phyloP scores from a whole-genome alignment of 768 basidiomycete species.

The Lactarius akahatsu region DNA sequence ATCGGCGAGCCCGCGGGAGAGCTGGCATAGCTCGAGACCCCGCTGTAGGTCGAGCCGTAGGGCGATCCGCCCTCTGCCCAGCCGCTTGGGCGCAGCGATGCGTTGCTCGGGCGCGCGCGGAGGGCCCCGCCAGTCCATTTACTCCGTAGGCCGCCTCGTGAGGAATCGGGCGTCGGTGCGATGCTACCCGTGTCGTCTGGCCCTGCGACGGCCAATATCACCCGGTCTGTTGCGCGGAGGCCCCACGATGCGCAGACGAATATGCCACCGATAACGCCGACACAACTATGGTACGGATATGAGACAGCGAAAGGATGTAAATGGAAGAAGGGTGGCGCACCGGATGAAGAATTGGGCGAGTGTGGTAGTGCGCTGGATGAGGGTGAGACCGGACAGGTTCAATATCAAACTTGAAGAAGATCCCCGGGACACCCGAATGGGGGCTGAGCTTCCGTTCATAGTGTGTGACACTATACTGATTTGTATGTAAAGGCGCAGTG shows the following conservation, averaged over 20 bases:
- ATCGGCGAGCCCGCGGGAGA: constrained; percentile 38
- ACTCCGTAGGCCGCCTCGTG: constrained; percentile 54
- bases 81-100: constrained; percentile 36
- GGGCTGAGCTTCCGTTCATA: constrained; percentile 76
- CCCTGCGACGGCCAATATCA: constrained; percentile 53
- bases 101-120: constrained; percentile 48
- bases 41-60: constrained; percentile 29
- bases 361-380: constrained; percentile 85
- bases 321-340: constrained; percentile 30
- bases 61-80: constrained; percentile 54
- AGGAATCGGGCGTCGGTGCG: constrained; percentile 57
- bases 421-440: constrained; percentile 81
- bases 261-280: constrained; percentile 92
- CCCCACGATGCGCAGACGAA: constrained; percentile 71
- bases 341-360: constrained; percentile 81
- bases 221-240: constrained; percentile 43
- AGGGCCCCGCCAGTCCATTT: constrained; percentile 72
- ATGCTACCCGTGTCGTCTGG: constrained; percentile 69
- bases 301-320: background rate
- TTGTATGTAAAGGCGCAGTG: constrained; percentile 59
- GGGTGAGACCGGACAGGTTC: constrained; percentile 84
- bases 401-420: constrained; percentile 98
- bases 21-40: constrained; percentile 34
- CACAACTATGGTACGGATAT: constrained; percentile 44
- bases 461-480: constrained; percentile 95